Evolutionary conservation across 768 basidiomycete genomes (phyloP).

Genomic region (Brasilioporus rufonigricans): DNA sequence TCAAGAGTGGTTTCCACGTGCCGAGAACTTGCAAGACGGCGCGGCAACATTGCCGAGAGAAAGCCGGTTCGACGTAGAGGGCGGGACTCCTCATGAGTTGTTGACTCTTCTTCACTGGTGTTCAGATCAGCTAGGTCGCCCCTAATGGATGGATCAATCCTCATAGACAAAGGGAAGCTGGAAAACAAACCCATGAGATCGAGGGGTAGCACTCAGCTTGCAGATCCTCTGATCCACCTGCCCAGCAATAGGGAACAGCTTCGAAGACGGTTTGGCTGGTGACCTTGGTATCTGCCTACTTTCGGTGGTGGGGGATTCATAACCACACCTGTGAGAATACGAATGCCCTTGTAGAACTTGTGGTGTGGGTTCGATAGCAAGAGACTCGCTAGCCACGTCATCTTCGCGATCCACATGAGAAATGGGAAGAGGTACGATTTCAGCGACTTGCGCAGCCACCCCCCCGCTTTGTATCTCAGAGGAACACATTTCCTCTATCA

Average conservation of each 20-base stretch:
- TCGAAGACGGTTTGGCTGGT: not conserved
- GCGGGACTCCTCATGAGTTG: not conserved
- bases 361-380: not conserved
- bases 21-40: slow-evolving; percentile 2
- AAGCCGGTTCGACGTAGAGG: not conserved
- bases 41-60: not conserved
- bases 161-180: not conserved
- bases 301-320: not conserved
- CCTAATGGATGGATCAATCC: slow-evolving; percentile 5
- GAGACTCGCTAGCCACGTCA: not conserved
- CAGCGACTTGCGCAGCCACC: not conserved
- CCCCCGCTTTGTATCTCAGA: slow-evolving; percentile 1
- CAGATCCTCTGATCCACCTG: not conserved
- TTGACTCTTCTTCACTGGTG: not conserved
- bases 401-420: not conserved
- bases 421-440: not conserved
- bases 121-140: not conserved
- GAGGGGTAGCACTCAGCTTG: not conserved
- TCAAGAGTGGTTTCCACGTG: not conserved
- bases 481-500: slow-evolving; percentile 16
- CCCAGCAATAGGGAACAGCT: not conserved
- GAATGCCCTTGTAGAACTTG: not conserved
- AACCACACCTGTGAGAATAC: not conserved
- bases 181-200: slow-evolving; percentile 12
- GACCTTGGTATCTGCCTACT: not conserved